phyloP scores from a whole-genome alignment of 2,329 filamentous ascomycete genomes.

The Pseudopyrenochaeta lycopersici region DNA sequence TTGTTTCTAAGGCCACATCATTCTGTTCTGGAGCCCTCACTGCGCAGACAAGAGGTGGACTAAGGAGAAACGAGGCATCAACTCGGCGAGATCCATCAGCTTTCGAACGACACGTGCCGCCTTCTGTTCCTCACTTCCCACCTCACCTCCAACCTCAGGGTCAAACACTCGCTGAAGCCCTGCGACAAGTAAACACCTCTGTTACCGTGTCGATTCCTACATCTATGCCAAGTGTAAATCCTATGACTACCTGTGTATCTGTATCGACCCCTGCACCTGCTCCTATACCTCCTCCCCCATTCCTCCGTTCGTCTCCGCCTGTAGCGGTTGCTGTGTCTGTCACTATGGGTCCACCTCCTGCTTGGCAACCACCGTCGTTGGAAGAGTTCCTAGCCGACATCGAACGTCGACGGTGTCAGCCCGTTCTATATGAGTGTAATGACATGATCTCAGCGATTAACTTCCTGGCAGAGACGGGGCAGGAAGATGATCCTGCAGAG shows the following conservation, averaged over 20 bases:
- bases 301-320: conserved; percentile 9
- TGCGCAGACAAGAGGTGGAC: conserved; percentile 6
- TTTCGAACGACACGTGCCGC: conserved; percentile 1
- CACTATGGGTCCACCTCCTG: conserved; percentile 7
- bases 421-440: conserved; percentile 16
- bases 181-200: conserved; percentile 3
- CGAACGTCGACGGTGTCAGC: conserved; percentile 9
- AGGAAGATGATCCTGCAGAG: conserved; percentile 16
- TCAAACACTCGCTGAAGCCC: too few relatives aligned
- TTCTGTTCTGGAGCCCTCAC: conserved; percentile 9
- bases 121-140: too few relatives aligned
- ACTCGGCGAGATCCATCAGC: conserved; percentile 7
- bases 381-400: conserved; percentile 15
- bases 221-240: conserved; percentile 4
- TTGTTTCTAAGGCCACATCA: conserved; percentile 3
- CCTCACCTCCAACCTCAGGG: too few relatives aligned
- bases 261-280: conserved; percentile 14
- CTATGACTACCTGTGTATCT: conserved; percentile 15
- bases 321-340: conserved; percentile 14
- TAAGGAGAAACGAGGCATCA: conserved; percentile 3
- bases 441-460: conserved; percentile 19
- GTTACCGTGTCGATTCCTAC: conserved; percentile 13
- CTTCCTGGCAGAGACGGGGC: conserved; percentile 17
- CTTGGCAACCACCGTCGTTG: conserved; percentile 12
- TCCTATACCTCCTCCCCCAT: conserved; percentile 10